Evolutionary conservation across 352 stramenopile genomes (phyloP).

Genomic region (Pythium chondricola): DNA sequence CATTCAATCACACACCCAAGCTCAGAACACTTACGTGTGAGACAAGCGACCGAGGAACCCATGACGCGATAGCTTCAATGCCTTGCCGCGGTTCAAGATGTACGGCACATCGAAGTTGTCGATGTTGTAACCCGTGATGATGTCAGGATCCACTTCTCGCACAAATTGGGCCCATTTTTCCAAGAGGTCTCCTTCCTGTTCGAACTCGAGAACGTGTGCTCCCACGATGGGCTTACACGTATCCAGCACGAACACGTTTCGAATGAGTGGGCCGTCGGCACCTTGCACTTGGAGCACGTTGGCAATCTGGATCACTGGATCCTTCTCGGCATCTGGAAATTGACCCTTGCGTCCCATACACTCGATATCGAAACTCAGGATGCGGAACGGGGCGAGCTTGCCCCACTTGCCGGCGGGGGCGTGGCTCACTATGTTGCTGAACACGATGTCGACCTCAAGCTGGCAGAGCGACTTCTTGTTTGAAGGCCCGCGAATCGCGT

Average conservation of each 20-base stretch:
- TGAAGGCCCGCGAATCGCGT: slow-evolving; percentile 62
- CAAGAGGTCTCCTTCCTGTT: slow-evolving; percentile 95
- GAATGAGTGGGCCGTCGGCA: slow-evolving; percentile 49
- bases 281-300: slow-evolving; percentile 93
- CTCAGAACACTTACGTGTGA: slow-evolving; percentile 64
- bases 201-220: slow-evolving; percentile 96
- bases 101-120: slow-evolving; percentile 99
- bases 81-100: slow-evolving; percentile 96
- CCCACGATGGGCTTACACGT: slow-evolving; percentile 98
- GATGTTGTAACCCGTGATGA: slow-evolving; percentile 99
- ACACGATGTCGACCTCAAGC: slow-evolving; percentile 98
- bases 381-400: slow-evolving; percentile 95
- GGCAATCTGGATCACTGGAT: slow-evolving; percentile 99
- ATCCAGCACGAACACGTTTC: slow-evolving; percentile 98
- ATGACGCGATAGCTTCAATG: slow-evolving; percentile 78
- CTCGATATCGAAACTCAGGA: slow-evolving; percentile 99
- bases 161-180: slow-evolving; percentile 97
- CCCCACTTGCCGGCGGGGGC: slow-evolving; percentile 92
- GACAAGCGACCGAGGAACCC: slow-evolving; percentile 85
- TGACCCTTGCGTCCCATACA: slow-evolving; percentile 97
- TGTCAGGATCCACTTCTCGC: slow-evolving; percentile 94
- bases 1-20: not conserved
- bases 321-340: slow-evolving; percentile 86
- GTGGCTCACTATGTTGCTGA: slow-evolving; percentile 94
- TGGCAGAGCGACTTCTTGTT: slow-evolving; percentile 90